phyloP scores from a whole-genome alignment of 2,329 filamentous ascomycete genomes.

The Neocatenulostroma microsporum region DNA sequence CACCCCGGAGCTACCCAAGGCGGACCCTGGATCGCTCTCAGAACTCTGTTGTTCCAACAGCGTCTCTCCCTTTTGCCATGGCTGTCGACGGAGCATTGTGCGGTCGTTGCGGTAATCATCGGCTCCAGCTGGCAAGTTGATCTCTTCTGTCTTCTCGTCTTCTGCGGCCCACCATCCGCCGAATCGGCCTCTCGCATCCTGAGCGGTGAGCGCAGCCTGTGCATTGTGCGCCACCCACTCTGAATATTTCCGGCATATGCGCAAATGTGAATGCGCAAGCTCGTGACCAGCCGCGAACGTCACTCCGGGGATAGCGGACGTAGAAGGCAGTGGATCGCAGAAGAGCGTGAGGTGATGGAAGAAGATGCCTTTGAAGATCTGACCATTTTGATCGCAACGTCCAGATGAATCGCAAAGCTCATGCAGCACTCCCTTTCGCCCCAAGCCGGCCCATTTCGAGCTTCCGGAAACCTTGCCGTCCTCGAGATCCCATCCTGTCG shows the following conservation, averaged over 20 bases:
- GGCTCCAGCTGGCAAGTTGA: too few species aligned
- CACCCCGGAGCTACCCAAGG: too few species aligned
- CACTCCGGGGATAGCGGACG: slow-evolving; percentile 39
- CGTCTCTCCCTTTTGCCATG: too few species aligned
- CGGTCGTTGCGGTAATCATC: too few species aligned
- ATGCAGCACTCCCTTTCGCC: slow-evolving; percentile 71
- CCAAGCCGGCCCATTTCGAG: slow-evolving; percentile 78
- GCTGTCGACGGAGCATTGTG: too few species aligned
- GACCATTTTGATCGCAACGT: slow-evolving; percentile 71
- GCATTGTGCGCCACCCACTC: slow-evolving; percentile 76
- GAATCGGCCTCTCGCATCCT: slow-evolving; percentile 61
- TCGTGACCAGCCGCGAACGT: slow-evolving; percentile 33
- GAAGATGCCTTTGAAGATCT: slow-evolving; percentile 94
- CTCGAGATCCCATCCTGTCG: slow-evolving; percentile 60
- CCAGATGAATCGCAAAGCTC: slow-evolving; percentile 72
- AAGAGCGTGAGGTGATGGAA: slow-evolving; percentile 83
- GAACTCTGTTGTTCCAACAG: too few species aligned
- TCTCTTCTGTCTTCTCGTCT: too few species aligned
- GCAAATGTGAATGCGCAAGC: slow-evolving; percentile 42
- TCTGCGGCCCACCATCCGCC: slow-evolving; percentile 77
- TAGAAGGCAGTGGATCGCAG: slow-evolving; percentile 55
- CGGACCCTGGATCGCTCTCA: too few species aligned
- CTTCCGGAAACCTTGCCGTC: too few species aligned
- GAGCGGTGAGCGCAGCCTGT: slow-evolving; percentile 61
- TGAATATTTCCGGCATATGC: slow-evolving; percentile 58